A percentile compares a stretch with the other conserved stretches of the same genome.
phyloP scores from a whole-genome alignment of 1,284 basidiomycete genomes.

The Coniophora puteana region DNA sequence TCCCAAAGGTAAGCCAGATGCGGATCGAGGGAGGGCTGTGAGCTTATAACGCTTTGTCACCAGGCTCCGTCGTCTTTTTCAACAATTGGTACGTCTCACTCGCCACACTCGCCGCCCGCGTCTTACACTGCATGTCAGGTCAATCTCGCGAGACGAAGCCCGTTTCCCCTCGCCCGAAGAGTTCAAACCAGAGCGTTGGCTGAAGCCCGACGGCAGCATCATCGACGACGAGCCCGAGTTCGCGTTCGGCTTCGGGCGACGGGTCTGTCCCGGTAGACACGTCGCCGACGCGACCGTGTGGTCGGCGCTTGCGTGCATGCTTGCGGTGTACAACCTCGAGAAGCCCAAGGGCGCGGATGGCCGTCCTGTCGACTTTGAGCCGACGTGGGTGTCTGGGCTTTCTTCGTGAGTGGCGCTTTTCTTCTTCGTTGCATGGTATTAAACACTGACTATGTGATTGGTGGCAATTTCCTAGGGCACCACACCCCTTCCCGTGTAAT shows the following conservation, averaged over 20 bases:
- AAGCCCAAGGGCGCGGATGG: conserved; percentile 8
- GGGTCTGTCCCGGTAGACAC: conserved; percentile 11
- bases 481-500: no score
- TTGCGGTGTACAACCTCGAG: conserved; percentile 11
- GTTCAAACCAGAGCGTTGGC: conserved; percentile 5
- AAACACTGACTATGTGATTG: no score
- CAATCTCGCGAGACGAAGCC: background rate
- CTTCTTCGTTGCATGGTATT: no score
- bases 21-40: background rate
- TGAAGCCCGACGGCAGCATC: background rate
- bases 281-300: conserved; percentile 13
- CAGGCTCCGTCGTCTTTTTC: conserved; percentile 16
- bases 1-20: conserved; percentile 17
- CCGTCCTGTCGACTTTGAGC: conserved; percentile 6
- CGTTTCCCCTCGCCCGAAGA: background rate
- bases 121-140: no score
- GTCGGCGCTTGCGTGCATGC: conserved; percentile 10
- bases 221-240: background rate
- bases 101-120: background rate
- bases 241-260: background rate
- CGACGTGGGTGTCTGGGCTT: background rate
- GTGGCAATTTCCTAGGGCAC: no score
- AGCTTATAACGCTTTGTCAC: no score
- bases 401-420: background rate
- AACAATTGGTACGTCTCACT: conserved; percentile 31